Percentiles rank a stretch among this genome's conserved stretches.
These are phyloP conservation scores for Ascochyta viciae-villosae DNA, from an alignment of 2,329 filamentous ascomycete genomes.

Conservation along the genomic window DNA sequence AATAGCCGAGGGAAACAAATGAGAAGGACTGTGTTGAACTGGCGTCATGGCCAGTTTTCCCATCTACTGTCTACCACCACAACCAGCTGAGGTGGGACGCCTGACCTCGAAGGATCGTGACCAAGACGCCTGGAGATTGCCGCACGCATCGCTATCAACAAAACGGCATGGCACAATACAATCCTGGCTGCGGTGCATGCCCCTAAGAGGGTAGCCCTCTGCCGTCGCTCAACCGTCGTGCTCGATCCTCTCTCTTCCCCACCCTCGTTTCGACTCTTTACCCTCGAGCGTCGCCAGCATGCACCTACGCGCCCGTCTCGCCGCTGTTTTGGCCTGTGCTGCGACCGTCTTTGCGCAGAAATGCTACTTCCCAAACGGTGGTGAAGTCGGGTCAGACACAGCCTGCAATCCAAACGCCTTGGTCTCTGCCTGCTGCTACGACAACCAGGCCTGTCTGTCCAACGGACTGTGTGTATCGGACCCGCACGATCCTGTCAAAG, in stretches of 20 bases:
- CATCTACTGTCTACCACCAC: too few relatives aligned
- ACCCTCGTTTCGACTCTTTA: not conserved
- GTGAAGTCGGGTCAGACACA: constrained; percentile 17
- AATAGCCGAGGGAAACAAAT: too few relatives aligned
- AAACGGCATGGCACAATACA: constrained; percentile 5
- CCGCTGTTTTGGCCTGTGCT: constrained; percentile 2
- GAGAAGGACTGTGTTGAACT: too few relatives aligned
- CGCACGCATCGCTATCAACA: constrained; percentile 4
- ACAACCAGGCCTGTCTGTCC: constrained; percentile 40
- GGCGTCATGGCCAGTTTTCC: too few relatives aligned
- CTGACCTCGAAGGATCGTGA: not conserved
- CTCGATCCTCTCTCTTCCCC: constrained; percentile 5
- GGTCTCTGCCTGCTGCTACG: constrained; percentile 36
- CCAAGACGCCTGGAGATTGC: constrained; percentile 9
- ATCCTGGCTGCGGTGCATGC: not conserved
- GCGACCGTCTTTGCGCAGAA: constrained; percentile 15
- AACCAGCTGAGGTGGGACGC: not conserved
- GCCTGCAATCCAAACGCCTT: constrained; percentile 26
- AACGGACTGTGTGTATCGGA: constrained; percentile 40
- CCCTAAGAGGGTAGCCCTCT: not conserved
- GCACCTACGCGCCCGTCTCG: constrained; percentile 2
- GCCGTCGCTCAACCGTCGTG: not conserved
- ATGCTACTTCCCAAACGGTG: constrained; percentile 29
- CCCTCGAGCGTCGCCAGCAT: not conserved
- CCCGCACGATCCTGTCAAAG: constrained; percentile 27